Evolutionary conservation across 176 grass and related monocot genomes (phyloP), one percentile per base, ranked within the genome.

Genomic region (Calamus simplicifolius): DNA sequence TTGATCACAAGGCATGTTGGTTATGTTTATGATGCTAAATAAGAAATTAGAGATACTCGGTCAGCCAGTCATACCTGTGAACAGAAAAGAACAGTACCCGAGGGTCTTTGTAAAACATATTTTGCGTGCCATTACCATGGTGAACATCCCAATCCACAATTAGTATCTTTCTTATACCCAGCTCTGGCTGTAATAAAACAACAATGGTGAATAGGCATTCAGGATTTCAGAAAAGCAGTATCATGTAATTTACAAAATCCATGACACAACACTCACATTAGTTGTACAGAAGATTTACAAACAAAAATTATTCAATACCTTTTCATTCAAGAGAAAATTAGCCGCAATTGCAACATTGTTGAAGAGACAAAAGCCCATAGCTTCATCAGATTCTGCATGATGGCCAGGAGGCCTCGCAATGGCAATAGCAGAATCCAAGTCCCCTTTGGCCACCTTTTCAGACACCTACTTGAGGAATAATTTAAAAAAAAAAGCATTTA

Each of bases 311-410:
- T 57, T 73, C 17, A 28, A 53, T 59, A 97, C 93, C 81, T 69
- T 80, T 71, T 90, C 83, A n/a, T 91, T 97, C 59, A 97, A 82
- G 17, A 97, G 93, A 78, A 80, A 97, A 69, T 71, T 78, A 67
- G 81, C 93, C 51, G 75, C 87, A 73, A 97, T 16, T 52, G 93
- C 87, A 56, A 91, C 80, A 77, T 97, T 97, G 55, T 97, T 97
- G 77, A 97, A 97, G 52, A 97, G 87, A 66, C 93, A 88, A 80
- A 91, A 97, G n/a, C 87, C 93, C 93, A 97, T 97, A 69, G 93
- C 66, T 81, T 80, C 48, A 56, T 88, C 62, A 81, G 77, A 67
- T 63, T 97, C 93, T 16, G 93, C 93, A 75, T 97, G 93, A 71
- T 97, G 93, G 21, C 87, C 93, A 66, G 93, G 93, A 82, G 93